Percentiles rank a stretch among this genome's conserved stretches.
Conservation (phyloP, 75 land plant species). For the Cunninghamia lanceolata region DNA sequence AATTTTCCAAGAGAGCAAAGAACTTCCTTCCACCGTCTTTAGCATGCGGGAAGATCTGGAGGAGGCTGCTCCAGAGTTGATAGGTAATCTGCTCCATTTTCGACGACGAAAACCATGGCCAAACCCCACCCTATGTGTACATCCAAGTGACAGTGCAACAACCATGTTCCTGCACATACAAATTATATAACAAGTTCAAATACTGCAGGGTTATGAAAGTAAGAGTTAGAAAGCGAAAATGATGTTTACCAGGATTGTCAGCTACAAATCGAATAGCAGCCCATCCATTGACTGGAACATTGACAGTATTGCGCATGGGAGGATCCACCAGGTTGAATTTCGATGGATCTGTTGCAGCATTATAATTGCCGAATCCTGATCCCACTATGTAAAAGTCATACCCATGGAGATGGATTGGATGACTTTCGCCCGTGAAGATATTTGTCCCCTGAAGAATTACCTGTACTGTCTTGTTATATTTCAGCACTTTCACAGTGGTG, state of each 20-base stretch:
- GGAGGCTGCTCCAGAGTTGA: too few relatives aligned
- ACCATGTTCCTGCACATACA: too few relatives aligned
- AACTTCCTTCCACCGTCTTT: too few relatives aligned
- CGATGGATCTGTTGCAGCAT: constrained; percentile 18
- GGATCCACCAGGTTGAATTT: constrained; percentile 41
- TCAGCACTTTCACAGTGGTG: constrained; percentile 19
- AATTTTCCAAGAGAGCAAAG: too few relatives aligned
- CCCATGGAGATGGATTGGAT: constrained; percentile 51
- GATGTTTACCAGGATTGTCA: constrained; percentile 11
- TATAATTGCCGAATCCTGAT: constrained; percentile 33
- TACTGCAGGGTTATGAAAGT: too few relatives aligned
- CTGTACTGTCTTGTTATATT: constrained; percentile 18
- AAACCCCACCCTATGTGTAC: too few relatives aligned
- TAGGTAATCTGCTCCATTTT: too few relatives aligned
- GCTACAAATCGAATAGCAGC: constrained; percentile 37
- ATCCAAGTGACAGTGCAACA: too few relatives aligned
- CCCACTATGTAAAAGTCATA: constrained; percentile 35
- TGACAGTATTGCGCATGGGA: constrained; percentile 33
- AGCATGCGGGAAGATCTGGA: too few relatives aligned
- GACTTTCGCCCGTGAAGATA: constrained; percentile 19
- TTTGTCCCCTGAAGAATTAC: constrained; percentile 34
- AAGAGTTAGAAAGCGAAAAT: too few relatives aligned
- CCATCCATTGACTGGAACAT: constrained; percentile 39
- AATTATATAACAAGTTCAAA: too few relatives aligned
- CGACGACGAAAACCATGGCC: too few relatives aligned